Evolutionary conservation across 106 monocot genomes (phyloP).

Genomic region (Cymbidium sinense): DNA sequence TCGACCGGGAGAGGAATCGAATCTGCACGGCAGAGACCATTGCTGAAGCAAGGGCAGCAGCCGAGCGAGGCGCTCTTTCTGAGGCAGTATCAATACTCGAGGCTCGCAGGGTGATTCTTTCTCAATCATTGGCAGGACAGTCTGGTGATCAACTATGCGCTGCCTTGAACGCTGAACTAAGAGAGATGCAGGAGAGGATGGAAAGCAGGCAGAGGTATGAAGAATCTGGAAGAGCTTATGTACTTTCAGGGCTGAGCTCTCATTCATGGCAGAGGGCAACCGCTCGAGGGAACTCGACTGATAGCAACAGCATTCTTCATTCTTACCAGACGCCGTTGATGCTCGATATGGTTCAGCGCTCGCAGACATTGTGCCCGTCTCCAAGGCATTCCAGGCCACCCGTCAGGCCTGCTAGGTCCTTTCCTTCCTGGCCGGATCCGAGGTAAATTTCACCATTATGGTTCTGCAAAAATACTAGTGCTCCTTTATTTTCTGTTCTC

Average conservation of each 20-base stretch:
- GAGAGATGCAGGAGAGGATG: constrained; percentile 95
- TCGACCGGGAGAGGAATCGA: constrained; percentile 77
- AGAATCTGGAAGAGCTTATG: constrained; percentile 77
- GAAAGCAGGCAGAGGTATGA: constrained; percentile 61
- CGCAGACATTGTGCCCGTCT: constrained; percentile 36
- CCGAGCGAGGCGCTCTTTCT: constrained; percentile 56
- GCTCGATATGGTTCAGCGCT: constrained; percentile 76
- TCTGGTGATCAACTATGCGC: constrained; percentile 53
- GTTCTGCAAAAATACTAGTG: background rate
- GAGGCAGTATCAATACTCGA: constrained; percentile 61
- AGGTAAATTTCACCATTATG: constrained; percentile 20
- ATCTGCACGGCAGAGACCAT: constrained; percentile 77
- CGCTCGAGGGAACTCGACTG: constrained; percentile 73
- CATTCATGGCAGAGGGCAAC: constrained; percentile 97
- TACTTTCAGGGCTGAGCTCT: constrained; percentile 86
- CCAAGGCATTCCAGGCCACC: constrained; percentile 17
- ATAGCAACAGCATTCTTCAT: constrained; percentile 35
- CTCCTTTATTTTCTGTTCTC: background rate
- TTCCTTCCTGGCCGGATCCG: constrained; percentile 18
- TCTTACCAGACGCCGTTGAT: constrained; percentile 87
- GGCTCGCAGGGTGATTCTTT: constrained; percentile 26
- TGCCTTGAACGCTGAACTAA: constrained; percentile 64
- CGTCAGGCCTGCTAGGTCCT: constrained; percentile 35
- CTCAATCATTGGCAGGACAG: constrained; percentile 32
- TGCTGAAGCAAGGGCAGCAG: constrained; percentile 47